A percentile compares a stretch with the other conserved stretches of the same genome.
Evolutionary conservation across 2,329 filamentous ascomycete genomes (phyloP).

Genomic region (Rachicladosporium sp.): DNA sequence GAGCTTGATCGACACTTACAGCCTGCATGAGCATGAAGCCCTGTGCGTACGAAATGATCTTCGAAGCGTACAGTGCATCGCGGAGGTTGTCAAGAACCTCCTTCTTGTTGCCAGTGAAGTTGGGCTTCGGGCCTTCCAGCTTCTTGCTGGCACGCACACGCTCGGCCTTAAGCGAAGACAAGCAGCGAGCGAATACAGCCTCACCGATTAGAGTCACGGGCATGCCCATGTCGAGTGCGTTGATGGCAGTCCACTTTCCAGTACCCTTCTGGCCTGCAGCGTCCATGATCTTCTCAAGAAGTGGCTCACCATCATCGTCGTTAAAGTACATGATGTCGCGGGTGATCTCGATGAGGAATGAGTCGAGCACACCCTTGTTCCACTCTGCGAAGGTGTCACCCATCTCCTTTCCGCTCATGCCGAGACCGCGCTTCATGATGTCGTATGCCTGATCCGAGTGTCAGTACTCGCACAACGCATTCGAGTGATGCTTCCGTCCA

Average conservation of each 20-base stretch:
- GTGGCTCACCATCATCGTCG: slow-evolving; percentile 78
- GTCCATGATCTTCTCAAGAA: slow-evolving; percentile 98
- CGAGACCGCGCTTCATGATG: slow-evolving; percentile 97
- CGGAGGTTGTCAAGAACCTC: slow-evolving; percentile 94
- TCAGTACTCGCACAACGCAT: slow-evolving; percentile 7
- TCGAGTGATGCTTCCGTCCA: not conserved
- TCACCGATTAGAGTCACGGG: slow-evolving; percentile 96
- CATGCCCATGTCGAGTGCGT: slow-evolving; percentile 95
- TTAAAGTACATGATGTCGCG: slow-evolving; percentile 98
- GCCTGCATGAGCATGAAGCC: slow-evolving; percentile 99
- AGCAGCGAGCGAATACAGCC: slow-evolving; percentile 86
- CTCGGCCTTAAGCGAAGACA: slow-evolving; percentile 90
- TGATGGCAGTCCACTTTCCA: slow-evolving; percentile 99
- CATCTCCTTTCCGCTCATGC: slow-evolving; percentile 83
- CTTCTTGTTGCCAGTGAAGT: slow-evolving; percentile 81
- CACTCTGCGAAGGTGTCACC: slow-evolving; percentile 87
- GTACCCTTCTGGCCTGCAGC: slow-evolving; percentile 98
- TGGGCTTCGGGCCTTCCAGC: slow-evolving; percentile 63
- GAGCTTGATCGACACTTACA: slow-evolving; percentile 39
- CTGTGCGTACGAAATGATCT: slow-evolving; percentile 99
- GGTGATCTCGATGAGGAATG: slow-evolving; percentile 98
- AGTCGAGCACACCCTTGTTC: slow-evolving; percentile 98
- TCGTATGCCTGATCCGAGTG: slow-evolving; percentile 67
- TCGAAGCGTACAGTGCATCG: slow-evolving; percentile 97
- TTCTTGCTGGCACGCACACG: slow-evolving; percentile 68